A percentile compares a stretch with the other conserved stretches of the same genome.
Evolutionary conservation across 177 flowering plant species (phyloP).

Genomic region (Vitis hybrid): DNA sequence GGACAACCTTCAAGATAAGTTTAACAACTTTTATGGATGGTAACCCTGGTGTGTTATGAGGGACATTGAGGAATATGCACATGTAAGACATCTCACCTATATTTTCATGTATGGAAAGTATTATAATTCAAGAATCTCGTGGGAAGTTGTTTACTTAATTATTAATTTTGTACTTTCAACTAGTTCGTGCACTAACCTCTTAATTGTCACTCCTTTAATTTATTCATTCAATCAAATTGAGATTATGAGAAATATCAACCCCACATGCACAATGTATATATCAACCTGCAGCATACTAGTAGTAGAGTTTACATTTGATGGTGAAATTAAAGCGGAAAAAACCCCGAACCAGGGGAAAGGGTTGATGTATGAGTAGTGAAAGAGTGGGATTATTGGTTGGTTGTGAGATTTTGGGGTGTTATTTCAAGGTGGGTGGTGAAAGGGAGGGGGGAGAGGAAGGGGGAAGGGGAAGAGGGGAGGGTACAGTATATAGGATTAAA

Average conservation of each 20-base stretch:
- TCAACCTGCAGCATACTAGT: too few species aligned
- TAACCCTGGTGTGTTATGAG: neutral
- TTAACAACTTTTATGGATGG: neutral
- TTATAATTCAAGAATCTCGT: conserved; percentile 1
- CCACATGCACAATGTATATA: neutral
- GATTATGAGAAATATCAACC: neutral
- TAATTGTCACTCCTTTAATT: neutral
- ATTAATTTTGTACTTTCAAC: neutral
- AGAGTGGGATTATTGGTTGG: neutral
- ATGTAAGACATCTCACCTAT: conserved; percentile 15
- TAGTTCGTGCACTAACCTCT: neutral
- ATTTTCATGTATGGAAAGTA: conserved; percentile 11
- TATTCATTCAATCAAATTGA: neutral
- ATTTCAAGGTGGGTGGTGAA: conserved; percentile 30
- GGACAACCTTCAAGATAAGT: conserved; percentile 15
- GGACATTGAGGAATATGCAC: neutral
- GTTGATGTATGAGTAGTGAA: too few species aligned
- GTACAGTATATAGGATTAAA: neutral
- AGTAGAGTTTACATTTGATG: too few species aligned
- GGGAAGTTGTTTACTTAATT: neutral
- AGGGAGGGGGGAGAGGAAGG: conserved; percentile 6
- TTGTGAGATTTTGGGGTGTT: conserved; percentile 10
- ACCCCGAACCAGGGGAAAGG: too few species aligned
- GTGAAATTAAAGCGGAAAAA: too few species aligned
- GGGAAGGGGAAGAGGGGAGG: neutral